Conservation (phyloP, 129 eudicot species). For the Lactuca sativa region DNA sequence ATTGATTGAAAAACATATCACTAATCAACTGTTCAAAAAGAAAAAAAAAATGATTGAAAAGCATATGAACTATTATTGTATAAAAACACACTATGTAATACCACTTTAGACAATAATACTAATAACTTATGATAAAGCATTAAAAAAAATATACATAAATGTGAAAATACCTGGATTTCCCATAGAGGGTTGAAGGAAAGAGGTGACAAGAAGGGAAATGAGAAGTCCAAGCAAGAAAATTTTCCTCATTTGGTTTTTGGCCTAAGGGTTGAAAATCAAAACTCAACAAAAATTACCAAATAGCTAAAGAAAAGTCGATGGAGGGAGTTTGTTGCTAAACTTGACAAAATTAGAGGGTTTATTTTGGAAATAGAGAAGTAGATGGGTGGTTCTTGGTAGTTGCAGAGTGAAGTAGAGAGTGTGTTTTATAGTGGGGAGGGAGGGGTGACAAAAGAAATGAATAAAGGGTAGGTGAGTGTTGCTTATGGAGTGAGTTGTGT, state of each 20-base stretch:
- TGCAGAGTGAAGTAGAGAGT: slow-evolving; percentile 17
- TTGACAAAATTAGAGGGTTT: slow-evolving; percentile 1
- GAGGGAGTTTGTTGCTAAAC: slow-evolving; percentile 14
- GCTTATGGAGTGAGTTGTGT: slow-evolving; percentile 29
- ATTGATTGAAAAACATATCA: too few relatives aligned
- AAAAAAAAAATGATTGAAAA: too few relatives aligned
- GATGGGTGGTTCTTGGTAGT: slow-evolving; percentile 14
- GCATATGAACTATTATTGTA: too few relatives aligned
- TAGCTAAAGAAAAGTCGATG: slow-evolving; percentile 7
- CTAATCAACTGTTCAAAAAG: too few relatives aligned
- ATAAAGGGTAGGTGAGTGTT: slow-evolving; percentile 36
- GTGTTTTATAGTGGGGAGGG: slow-evolving; percentile 27
- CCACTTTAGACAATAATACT: background rate
- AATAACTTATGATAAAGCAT: background rate
- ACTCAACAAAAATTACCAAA: slow-evolving; percentile 10
- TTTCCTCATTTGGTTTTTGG: slow-evolving; percentile 26
- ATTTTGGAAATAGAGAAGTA: slow-evolving; percentile 17
- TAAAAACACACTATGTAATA: background rate
- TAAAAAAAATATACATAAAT: background rate
- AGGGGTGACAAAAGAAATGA: slow-evolving; percentile 38
- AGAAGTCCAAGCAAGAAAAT: slow-evolving; percentile 33
- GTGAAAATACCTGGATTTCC: slow-evolving; percentile 33
- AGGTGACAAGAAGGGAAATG: slow-evolving; percentile 27
- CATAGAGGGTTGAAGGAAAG: slow-evolving; percentile 24
- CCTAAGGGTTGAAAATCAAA: background rate